These are phyloP conservation scores for Acer saccharum DNA, from an alignment of 345 rosid species.

Conservation along the genomic window DNA sequence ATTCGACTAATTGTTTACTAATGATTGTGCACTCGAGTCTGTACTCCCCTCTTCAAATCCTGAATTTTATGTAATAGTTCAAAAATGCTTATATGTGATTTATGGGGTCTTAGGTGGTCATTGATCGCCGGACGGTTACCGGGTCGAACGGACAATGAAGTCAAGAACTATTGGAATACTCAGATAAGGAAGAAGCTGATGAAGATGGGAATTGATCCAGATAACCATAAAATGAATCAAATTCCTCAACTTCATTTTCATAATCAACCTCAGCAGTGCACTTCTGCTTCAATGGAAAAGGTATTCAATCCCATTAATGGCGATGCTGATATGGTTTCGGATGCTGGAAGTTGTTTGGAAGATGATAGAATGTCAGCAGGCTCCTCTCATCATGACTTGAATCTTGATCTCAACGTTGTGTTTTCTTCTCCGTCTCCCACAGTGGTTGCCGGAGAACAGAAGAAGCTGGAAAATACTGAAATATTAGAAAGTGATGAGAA, in stretches of 20 bases:
- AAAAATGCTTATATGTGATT: background rate
- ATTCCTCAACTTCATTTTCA: slow-evolving; percentile 15
- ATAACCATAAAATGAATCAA: slow-evolving; percentile 38
- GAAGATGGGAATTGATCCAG: slow-evolving; percentile 49
- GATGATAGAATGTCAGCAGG: slow-evolving; percentile 18
- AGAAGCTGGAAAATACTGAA: too few relatives aligned
- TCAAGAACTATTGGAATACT: slow-evolving; percentile 54
- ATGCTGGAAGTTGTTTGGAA: slow-evolving; percentile 34
- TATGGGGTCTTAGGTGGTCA: slow-evolving; percentile 45
- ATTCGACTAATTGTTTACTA: too few relatives aligned
- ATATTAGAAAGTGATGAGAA: too few relatives aligned
- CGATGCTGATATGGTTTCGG: slow-evolving; percentile 21
- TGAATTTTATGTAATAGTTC: too few relatives aligned
- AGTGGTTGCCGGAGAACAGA: too few relatives aligned
- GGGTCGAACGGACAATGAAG: slow-evolving; percentile 54
- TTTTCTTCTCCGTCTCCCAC: slow-evolving; percentile 7
- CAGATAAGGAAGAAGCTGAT: slow-evolving; percentile 45
- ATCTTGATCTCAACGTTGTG: slow-evolving; percentile 36
- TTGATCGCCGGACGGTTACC: slow-evolving; percentile 55
- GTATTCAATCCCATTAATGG: background rate
- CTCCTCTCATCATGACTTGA: slow-evolving; percentile 28
- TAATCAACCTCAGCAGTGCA: slow-evolving; percentile 9
- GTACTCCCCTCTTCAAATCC: too few relatives aligned
- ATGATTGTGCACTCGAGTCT: too few relatives aligned
- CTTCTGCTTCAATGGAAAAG: slow-evolving; percentile 11